A percentile compares a stretch with the other conserved stretches of the same genome.
phyloP scores from a whole-genome alignment of 2,329 filamentous ascomycete species.

The Curvularia spicifera region DNA sequence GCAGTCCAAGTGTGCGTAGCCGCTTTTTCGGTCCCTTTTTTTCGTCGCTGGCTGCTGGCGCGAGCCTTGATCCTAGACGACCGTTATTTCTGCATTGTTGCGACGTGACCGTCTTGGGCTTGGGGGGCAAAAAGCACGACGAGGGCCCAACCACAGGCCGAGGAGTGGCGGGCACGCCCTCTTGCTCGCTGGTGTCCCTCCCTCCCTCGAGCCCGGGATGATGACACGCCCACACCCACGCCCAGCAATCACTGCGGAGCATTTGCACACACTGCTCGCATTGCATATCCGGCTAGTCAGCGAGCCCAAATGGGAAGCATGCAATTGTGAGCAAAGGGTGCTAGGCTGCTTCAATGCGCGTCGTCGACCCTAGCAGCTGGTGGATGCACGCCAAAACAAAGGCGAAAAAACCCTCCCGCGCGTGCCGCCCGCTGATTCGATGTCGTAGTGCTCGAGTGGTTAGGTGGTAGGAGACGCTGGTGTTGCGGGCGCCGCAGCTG shows the following conservation, averaged over 20 bases:
- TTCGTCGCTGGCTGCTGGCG: background rate
- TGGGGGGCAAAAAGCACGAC: conserved; percentile 6
- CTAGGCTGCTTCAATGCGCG: conserved; percentile 21
- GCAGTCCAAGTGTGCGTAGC: conserved; percentile 9
- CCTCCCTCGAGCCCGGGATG: conserved; percentile 6
- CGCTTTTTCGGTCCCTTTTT: conserved; percentile 24
- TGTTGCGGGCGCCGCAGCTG: conserved; percentile 22
- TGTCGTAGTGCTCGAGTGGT: background rate
- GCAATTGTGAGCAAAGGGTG: conserved; percentile 30
- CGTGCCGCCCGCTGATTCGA: conserved; percentile 36
- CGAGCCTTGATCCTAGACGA: conserved; percentile 11
- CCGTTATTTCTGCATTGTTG: conserved; percentile 15
- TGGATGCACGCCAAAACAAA: conserved; percentile 38
- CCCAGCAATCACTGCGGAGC: conserved; percentile 24
- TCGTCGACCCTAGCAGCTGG: conserved; percentile 17
- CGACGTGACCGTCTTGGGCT: background rate
- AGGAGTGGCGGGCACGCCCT: background rate
- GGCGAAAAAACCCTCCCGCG: conserved; percentile 36
- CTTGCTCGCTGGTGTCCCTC: no score
- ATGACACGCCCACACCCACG: conserved; percentile 17
- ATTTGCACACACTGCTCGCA: conserved; percentile 25
- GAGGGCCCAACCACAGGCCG: background rate
- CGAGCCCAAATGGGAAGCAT: conserved; percentile 32
- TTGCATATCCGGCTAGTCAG: conserved; percentile 26
- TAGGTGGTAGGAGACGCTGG: no score